Conservation (phyloP, 1,284 basidiomycete species). For the Rhodotorula sp. region DNA sequence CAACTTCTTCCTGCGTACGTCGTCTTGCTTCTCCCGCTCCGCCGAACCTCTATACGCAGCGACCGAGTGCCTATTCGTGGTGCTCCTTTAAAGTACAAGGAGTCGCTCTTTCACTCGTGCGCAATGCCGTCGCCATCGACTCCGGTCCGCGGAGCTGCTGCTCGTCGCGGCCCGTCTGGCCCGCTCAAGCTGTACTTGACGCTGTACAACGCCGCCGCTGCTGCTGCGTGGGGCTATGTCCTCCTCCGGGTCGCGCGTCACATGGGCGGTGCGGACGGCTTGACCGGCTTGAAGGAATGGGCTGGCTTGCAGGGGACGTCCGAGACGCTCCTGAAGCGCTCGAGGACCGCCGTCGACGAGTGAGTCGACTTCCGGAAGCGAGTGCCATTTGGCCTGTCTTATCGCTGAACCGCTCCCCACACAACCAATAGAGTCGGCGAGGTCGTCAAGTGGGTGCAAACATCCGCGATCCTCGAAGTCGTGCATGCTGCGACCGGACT, state of each 20-base stretch:
- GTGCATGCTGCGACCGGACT: conserved; percentile 75
- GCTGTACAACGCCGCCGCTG: conserved; percentile 71
- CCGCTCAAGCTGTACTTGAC: conserved; percentile 60
- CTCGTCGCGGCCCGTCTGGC: background rate
- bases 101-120: no score
- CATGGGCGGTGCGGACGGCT: conserved; percentile 54
- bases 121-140: no score
- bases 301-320: conserved; percentile 11
- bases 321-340: conserved; percentile 46
- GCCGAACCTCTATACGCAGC: background rate
- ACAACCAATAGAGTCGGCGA: conserved; percentile 55
- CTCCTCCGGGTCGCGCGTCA: conserved; percentile 59
- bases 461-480: conserved; percentile 74
- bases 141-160: background rate
- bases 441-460: conserved; percentile 72
- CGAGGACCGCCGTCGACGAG: conserved; percentile 57
- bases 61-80: no score
- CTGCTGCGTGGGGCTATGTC: conserved; percentile 69
- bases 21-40: background rate
- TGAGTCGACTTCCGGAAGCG: conserved; percentile 17
- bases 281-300: conserved; percentile 25
- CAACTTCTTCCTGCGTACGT: background rate
- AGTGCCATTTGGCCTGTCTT: no score
- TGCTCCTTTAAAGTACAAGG: no score
- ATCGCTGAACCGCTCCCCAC: conserved; percentile 25